phyloP scores from a whole-genome alignment of 257 asterid species.

The Solanum phureja region DNA sequence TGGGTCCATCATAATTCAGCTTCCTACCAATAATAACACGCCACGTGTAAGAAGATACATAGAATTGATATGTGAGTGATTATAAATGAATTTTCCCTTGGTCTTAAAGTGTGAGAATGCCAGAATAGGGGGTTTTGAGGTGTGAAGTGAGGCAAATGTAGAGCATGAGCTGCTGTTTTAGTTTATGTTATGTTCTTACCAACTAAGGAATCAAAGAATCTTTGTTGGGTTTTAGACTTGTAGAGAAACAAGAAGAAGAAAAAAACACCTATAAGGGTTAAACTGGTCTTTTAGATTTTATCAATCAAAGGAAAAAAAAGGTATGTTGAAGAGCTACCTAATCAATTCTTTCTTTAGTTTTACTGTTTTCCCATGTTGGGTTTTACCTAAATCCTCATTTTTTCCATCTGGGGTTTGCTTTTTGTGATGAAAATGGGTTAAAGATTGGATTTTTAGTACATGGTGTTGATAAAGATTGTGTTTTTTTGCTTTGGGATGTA shows the following conservation, averaged over 20 bases:
- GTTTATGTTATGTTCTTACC: conserved; percentile 13
- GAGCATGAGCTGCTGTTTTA: conserved; percentile 5
- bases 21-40: neutral
- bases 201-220: conserved; percentile 29
- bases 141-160: conserved; percentile 12
- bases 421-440: neutral
- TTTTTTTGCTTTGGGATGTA: neutral
- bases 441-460: conserved; percentile 13
- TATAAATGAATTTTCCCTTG: neutral
- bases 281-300: neutral
- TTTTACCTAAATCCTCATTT: conserved; percentile 1
- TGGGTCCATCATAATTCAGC: neutral
- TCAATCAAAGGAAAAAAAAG: neutral
- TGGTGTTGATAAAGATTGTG: neutral
- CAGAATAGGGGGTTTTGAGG: neutral
- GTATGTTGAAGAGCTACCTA: neutral
- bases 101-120: conserved; percentile 1
- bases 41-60: neutral
- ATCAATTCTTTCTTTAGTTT: neutral
- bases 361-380: neutral
- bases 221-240: conserved; percentile 10
- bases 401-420: conserved; percentile 11
- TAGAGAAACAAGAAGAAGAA: neutral
- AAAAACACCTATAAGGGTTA: neutral
- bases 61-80: neutral